Percentiles rank a stretch among this genome's conserved stretches.
Evolutionary conservation across 2,329 filamentous ascomycete genomes (phyloP).

Genomic region (Xylaria sp.): DNA sequence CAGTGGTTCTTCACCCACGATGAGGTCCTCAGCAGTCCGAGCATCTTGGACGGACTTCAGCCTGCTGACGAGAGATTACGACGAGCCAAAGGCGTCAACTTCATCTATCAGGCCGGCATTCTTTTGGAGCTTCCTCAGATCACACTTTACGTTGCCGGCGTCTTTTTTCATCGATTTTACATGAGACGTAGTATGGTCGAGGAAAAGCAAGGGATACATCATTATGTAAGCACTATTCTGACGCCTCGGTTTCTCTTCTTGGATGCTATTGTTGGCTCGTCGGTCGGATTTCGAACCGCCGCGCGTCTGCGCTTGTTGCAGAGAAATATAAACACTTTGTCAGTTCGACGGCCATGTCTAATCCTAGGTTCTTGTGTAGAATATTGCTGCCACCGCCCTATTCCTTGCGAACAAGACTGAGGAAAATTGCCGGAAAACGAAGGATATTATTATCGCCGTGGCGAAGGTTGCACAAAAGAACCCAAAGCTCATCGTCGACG

Average conservation of each 20-base stretch:
- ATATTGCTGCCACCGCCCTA: conserved; percentile 85
- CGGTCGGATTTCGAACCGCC: not conserved
- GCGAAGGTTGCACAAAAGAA: conserved; percentile 96
- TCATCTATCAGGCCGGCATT: conserved; percentile 92
- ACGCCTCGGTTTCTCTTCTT: not conserved
- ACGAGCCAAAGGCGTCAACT: conserved; percentile 91
- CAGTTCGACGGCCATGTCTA: conserved; percentile 15
- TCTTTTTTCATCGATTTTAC: conserved; percentile 95
- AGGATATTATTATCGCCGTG: conserved; percentile 90
- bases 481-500: conserved; percentile 82
- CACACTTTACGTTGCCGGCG: conserved; percentile 87
- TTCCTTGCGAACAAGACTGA: conserved; percentile 98
- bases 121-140: conserved; percentile 91
- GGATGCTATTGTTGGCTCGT: too few species aligned
- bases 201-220: conserved; percentile 79
- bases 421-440: conserved; percentile 95
- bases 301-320: not conserved
- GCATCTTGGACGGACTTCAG: conserved; percentile 79
- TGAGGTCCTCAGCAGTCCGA: conserved; percentile 82
- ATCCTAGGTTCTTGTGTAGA: conserved; percentile 50
- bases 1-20: conserved; percentile 92
- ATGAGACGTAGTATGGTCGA: conserved; percentile 86
- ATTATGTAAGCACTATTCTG: conserved; percentile 69
- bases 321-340: not conserved
- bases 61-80: conserved; percentile 78